Percentiles rank a stretch among this genome's conserved stretches.
Evolutionary conservation across 345 rosid species (phyloP).

Genomic region (Bruguiera gymnorhiza): DNA sequence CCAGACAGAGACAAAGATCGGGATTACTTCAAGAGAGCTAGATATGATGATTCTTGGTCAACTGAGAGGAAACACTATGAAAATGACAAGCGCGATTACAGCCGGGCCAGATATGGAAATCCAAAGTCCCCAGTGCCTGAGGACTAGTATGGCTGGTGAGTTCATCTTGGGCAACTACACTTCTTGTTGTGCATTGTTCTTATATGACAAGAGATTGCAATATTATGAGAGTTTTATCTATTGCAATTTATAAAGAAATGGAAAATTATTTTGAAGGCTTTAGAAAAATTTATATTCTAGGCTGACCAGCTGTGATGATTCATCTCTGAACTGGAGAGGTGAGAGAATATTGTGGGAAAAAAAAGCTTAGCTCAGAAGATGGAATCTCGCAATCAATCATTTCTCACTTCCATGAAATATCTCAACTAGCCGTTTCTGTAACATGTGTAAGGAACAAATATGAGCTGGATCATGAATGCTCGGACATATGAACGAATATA

Average conservation of each 20-base stretch:
- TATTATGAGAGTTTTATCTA: background rate
- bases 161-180: background rate
- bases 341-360: too few species aligned
- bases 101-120: slow-evolving; percentile 10
- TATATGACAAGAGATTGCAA: background rate
- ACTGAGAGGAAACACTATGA: slow-evolving; percentile 28
- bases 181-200: background rate
- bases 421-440: background rate
- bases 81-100: too few species aligned
- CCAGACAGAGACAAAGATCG: slow-evolving; percentile 21
- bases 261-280: background rate
- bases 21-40: slow-evolving; percentile 30
- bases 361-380: background rate
- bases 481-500: too few species aligned
- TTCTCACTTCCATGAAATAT: too few species aligned
- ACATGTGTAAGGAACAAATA: background rate
- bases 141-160: slow-evolving; percentile 9
- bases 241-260: background rate
- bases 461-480: too few species aligned
- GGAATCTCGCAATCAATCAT: background rate
- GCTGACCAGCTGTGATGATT: too few species aligned
- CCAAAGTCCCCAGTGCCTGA: background rate
- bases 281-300: background rate
- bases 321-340: too few species aligned
- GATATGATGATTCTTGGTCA: slow-evolving; percentile 30